Base-by-base conservation (phyloP, 164 flowering plant genomes). In the Magnolia kwangsiensis region DNA sequence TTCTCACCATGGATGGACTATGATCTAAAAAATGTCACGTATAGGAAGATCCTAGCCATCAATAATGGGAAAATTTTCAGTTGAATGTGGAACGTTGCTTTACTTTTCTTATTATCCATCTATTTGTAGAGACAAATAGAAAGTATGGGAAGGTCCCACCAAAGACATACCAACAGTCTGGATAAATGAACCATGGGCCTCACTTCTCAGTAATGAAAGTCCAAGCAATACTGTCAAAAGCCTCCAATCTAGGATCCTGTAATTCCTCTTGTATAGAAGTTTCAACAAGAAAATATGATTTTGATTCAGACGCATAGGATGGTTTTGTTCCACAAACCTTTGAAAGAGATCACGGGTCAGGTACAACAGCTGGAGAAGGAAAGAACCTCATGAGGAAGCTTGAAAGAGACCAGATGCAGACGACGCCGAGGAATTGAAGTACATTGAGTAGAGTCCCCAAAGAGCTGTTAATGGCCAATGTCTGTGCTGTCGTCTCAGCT, bases 401-500 rank as follows among this genome's bases (percentile, higher is more conserved):
- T 8, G 98, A 87, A 51, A 95, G 92, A 24, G 99, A 95, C 99
- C 99, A 95, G 69, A 95, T 91, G 85, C 96, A 95, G 71, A 95
- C 86, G 50, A 95, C 85, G 7, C 99, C 99, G 75, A 95, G 98
- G 68, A 89, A 79, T 69, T 93, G 99, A 67, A 95, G 94, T 72
- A 95, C 97, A 80, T 89, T 93, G 80, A 93, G 67, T 13, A 93
- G 90, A 7, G 94, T 90, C 24, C 92, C 87, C 79, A 95, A 78
- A 21, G 99, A 95, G 76, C 85, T 89, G 82, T 85, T 92, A 72
- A 93, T 93, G 37, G 98, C 98, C 86, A 92, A 50, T 75, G 89
- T 95, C 79, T 93, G 91, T 68, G 95, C 59, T n/a, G 97, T 93
- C 87, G 88, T 85, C 82, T 95, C 98, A 50, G 97, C 97, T 79